Evolutionary conservation across 164 flowering plant species (phyloP).

Genomic region (Liquidambar formosana): DNA sequence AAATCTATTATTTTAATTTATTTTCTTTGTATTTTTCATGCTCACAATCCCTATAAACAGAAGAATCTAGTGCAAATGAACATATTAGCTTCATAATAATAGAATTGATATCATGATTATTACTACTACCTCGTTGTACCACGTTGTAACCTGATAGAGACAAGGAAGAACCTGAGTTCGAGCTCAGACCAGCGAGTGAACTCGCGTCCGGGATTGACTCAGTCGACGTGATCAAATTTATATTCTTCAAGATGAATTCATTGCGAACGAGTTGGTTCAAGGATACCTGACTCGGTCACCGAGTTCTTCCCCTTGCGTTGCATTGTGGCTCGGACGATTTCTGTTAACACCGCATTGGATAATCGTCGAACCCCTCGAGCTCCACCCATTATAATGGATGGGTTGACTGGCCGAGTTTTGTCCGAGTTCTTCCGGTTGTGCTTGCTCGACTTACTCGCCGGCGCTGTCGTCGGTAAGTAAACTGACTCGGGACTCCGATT

Average conservation of each 20-base stretch:
- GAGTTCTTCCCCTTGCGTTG: slow-evolving; percentile 57
- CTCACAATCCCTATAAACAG: slow-evolving; percentile 73
- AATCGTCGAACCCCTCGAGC: slow-evolving; percentile 62
- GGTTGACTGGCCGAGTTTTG: slow-evolving; percentile 26
- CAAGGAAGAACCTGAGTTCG: slow-evolving; percentile 10
- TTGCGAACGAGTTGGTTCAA: slow-evolving; percentile 65
- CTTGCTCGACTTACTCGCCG: background rate
- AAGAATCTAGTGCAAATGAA: slow-evolving; percentile 46
- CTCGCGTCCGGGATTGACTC: slow-evolving; percentile 50
- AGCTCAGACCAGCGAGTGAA: slow-evolving; percentile 24
- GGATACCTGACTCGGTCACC: slow-evolving; percentile 51
- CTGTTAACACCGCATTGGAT: slow-evolving; percentile 53
- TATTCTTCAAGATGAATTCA: slow-evolving; percentile 39
- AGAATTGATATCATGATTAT: slow-evolving; percentile 27
- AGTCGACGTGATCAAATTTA: slow-evolving; percentile 29
- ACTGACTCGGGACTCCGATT: slow-evolving; percentile 52
- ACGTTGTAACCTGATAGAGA: slow-evolving; percentile 9
- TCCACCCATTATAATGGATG: slow-evolving; percentile 67
- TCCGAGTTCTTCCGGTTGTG: slow-evolving; percentile 41
- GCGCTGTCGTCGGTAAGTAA: too few relatives aligned
- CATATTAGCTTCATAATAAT: slow-evolving; percentile 50
- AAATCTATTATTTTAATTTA: background rate
- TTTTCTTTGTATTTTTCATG: background rate
- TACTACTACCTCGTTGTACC: slow-evolving; percentile 37
- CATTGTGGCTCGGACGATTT: slow-evolving; percentile 54